Evolutionary conservation across 2,329 filamentous ascomycete species (phyloP).

Genomic region (Scedosporium aurantiacum): DNA sequence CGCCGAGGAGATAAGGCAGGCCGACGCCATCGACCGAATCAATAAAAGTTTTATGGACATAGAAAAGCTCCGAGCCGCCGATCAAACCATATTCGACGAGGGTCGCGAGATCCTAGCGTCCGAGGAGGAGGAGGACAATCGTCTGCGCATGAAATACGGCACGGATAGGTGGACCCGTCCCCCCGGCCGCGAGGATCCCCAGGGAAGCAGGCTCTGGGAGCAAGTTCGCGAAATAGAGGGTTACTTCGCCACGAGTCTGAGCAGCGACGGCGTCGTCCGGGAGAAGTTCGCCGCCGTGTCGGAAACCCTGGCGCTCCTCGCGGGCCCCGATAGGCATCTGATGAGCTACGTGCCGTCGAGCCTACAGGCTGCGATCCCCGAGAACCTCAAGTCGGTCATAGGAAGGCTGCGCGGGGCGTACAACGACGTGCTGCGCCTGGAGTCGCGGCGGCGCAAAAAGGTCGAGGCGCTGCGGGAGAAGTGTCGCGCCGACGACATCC

Average conservation of each 20-base stretch:
- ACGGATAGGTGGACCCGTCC: conserved; percentile 74
- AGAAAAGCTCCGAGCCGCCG: conserved; percentile 73
- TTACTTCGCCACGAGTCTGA: conserved; percentile 60
- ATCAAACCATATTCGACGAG: conserved; percentile 70
- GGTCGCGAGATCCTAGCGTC: conserved; percentile 65
- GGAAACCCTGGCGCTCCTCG: conserved; percentile 62
- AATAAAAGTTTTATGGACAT: conserved; percentile 78
- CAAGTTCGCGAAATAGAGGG: conserved; percentile 71
- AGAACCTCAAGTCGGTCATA: conserved; percentile 69
- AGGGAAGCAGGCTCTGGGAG: conserved; percentile 57
- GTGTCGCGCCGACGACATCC: conserved; percentile 78
- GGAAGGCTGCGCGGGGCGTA: conserved; percentile 66
- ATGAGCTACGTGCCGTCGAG: conserved; percentile 86
- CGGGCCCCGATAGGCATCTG: conserved; percentile 67
- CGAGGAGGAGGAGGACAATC: conserved; percentile 76
- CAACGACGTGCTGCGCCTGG: conserved; percentile 75
- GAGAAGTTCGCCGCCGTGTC: conserved; percentile 71
- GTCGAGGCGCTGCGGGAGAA: conserved; percentile 71
- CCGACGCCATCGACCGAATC: conserved; percentile 70
- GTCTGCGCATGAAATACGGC: conserved; percentile 65
- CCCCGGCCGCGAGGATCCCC: conserved; percentile 57
- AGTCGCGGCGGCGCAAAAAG: conserved; percentile 68
- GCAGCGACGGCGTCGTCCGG: conserved; percentile 52
- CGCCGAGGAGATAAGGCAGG: conserved; percentile 86
- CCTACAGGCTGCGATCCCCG: conserved; percentile 65